Percentiles rank a stretch among this genome's conserved stretches.
Conservation (phyloP, 2,329 filamentous ascomycete species). For the Aspergillus terreus region DNA sequence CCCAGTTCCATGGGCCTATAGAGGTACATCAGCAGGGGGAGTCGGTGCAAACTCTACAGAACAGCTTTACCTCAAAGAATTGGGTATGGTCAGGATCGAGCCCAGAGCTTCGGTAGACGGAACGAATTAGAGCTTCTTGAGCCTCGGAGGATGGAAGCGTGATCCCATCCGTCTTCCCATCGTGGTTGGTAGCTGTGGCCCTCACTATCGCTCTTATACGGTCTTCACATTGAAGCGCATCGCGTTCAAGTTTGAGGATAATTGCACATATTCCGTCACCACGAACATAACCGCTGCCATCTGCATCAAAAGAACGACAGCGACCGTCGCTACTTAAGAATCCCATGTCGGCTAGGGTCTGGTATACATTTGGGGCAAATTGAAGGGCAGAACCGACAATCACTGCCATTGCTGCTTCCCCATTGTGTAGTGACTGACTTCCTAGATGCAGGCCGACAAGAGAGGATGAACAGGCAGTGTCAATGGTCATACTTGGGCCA, state of each 20-base stretch:
- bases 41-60: neutral
- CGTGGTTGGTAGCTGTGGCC: neutral
- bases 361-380: neutral
- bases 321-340: neutral
- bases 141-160: neutral
- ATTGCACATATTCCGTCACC: neutral
- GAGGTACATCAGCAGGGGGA: neutral
- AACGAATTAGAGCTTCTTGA: neutral
- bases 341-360: neutral
- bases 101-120: neutral
- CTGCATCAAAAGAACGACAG: neutral
- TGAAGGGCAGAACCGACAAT: neutral
- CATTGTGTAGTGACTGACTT: neutral
- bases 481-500: neutral
- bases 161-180: neutral
- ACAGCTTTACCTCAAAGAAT: neutral
- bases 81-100: neutral
- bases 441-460: neutral
- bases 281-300: neutral
- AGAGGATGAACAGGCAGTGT: neutral
- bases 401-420: neutral
- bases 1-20: slow-evolving; percentile 3
- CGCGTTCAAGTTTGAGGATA: neutral
- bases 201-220: neutral
- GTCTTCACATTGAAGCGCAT: neutral